A percentile compares a stretch with the other conserved stretches of the same genome.
Evolutionary conservation across 23 red algal species (phyloP).

Genomic region (Chondrus crispus): DNA sequence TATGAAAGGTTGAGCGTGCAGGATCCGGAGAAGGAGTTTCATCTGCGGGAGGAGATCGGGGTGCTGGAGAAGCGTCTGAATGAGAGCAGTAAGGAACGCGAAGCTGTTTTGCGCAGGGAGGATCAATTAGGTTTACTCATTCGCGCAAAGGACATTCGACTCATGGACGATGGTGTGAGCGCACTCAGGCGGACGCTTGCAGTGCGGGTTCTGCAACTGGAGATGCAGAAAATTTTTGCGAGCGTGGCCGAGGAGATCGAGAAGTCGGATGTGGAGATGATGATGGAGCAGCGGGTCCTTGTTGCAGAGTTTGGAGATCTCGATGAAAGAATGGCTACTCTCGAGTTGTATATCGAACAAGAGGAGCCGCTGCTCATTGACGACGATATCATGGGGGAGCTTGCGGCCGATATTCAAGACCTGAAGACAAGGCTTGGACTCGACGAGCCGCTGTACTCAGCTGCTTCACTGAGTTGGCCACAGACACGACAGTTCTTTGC

Average conservation of each 20-base stretch:
- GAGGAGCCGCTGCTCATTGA: conserved; percentile 81
- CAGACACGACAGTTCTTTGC: conserved; percentile 64
- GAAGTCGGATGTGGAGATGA: conserved; percentile 6
- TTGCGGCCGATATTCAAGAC: conserved; percentile 84
- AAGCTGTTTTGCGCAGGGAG: conserved; percentile 78
- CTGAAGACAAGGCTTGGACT: conserved; percentile 86
- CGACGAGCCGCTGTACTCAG: conserved; percentile 76
- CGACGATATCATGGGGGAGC: conserved; percentile 76
- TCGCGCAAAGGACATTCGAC: conserved; percentile 81
- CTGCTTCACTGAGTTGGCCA: conserved; percentile 64
- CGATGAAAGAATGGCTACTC: conserved; percentile 60
- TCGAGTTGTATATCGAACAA: conserved; percentile 72
- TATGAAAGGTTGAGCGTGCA: background rate
- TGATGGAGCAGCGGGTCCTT: conserved; percentile 79
- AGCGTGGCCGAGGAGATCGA: conserved; percentile 79
- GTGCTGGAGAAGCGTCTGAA: conserved; percentile 70
- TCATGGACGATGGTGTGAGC: conserved; percentile 89
- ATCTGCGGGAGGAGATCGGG: conserved; percentile 70
- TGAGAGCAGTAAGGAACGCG: conserved; percentile 75
- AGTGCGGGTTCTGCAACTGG: conserved; percentile 80
- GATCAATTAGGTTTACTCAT: conserved; percentile 93
- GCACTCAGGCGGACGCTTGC: conserved; percentile 78
- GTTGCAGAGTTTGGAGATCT: conserved; percentile 83
- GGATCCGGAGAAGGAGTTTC: conserved; percentile 23
- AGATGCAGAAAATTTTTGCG: conserved; percentile 88